Evolutionary conservation across 2,329 filamentous ascomycete species (phyloP).

Genomic region (Botryotinia calthae): DNA sequence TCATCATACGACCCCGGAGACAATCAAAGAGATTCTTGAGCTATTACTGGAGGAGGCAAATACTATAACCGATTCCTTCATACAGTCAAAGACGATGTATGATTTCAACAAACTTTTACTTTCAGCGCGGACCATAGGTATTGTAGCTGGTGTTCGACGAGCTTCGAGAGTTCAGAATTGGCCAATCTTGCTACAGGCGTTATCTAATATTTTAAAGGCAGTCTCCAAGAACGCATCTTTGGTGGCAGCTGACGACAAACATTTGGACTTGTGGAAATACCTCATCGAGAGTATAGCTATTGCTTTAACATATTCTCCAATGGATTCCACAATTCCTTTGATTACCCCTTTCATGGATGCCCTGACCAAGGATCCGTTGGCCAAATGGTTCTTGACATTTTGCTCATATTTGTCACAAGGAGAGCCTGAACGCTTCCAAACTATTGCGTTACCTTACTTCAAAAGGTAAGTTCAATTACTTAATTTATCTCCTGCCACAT

Average conservation of each 20-base stretch:
- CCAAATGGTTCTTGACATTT: conserved; percentile 76
- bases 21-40: conserved; percentile 66
- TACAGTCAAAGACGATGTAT: conserved; percentile 38
- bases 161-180: conserved; percentile 73
- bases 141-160: conserved; percentile 74
- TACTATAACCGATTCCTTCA: conserved; percentile 42
- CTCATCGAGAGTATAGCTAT: conserved; percentile 61
- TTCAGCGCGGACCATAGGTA: conserved; percentile 61
- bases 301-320: conserved; percentile 70
- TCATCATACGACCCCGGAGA: conserved; percentile 74
- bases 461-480: conserved; percentile 55
- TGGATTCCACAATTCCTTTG: conserved; percentile 73
- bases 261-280: conserved; percentile 53
- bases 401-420: conserved; percentile 78
- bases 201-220: conserved; percentile 52
- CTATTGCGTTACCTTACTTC: conserved; percentile 75
- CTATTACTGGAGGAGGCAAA: conserved; percentile 53
- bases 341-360: conserved; percentile 63
- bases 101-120: conserved; percentile 47
- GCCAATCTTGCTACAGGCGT: conserved; percentile 58
- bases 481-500: not conserved
- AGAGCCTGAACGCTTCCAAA: conserved; percentile 70
- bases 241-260: conserved; percentile 34
- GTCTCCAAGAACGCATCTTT: conserved; percentile 44
- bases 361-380: conserved; percentile 63